Evolutionary conservation across 106 monocot genomes (phyloP), one percentile per base, ranked within the genome.

Genomic region (Dendrobium chrysotoxum): DNA sequence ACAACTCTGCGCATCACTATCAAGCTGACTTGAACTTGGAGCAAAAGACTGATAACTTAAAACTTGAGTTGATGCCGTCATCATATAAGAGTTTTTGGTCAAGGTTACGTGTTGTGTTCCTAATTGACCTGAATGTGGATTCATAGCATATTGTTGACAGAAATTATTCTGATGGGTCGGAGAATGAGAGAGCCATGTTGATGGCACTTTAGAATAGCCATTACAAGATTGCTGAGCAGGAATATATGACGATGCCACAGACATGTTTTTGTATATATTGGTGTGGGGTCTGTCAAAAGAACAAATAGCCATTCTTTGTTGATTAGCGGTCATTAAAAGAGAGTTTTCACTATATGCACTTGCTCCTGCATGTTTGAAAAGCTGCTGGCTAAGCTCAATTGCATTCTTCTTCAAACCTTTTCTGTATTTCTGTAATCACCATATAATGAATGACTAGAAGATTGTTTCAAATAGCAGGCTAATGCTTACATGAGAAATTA

Each of bases 351-450:
- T 16, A 28, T 8, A 42, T 72, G 28, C 45, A 80, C 28, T 44
- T 70, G 80, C 20, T 41, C 40, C 28, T 72, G 18, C 21, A 66
- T n/a, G 6, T 40, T 39, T 61, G 30, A 45, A n/a, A 65, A 47
- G 21, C 53, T 80, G 76, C 31, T 58, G 53, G 4, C 4, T 28
- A 64, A 42, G 31, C 58, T 20, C 47, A 15, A 76, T 53, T 10
- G 72, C 46, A 73, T 83, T 77, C 57, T 44, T 83, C 53, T 57
- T 80, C 30, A 86, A 38, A 12, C 80, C 80, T 76, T 77, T 83
- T 68, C 80, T 70, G 46, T 83, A 86, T 39, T 86, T 86, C 86
- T 86, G 82, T 28, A 23, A 12, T 35, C 54, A 25, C 3, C 77
- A 80, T 28, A 28, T 78, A 21, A 18, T 79, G 16, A 28, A 16